Base-by-base conservation (phyloP, 768 basidiomycete genomes). In the Kwoniella europaea region DNA sequence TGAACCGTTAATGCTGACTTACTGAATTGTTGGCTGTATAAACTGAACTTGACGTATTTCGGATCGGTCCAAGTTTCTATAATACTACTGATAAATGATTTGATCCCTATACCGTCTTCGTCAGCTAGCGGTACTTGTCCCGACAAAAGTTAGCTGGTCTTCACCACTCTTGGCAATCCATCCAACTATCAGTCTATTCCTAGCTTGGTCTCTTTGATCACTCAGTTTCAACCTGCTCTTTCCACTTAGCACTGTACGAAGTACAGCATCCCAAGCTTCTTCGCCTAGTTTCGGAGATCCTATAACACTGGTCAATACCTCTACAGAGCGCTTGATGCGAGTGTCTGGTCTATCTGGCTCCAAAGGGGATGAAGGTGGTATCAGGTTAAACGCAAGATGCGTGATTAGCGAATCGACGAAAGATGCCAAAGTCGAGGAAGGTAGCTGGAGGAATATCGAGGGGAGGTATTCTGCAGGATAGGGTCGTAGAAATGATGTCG, bases 1-100 rank as follows among this genome's bases (percentile, higher is more conserved):
- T 35, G 35, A 9, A 7, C 35, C 6, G 1, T 35, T 29, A 27
- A 0, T 0, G 29, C 41, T 7, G 1, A 86, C 91, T 71, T 83
- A 93, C 93, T 92, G 64, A 85, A 89, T 83, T 96, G 93, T 20
- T 87, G 87, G 22, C 88, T 87, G 7, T 93, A 85, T 24, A 92
- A 84, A 0, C 93, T 92, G 81, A 91, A 91, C 71, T 89, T 91
- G 77, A 97, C 86, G 76, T 94, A 91, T 57, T 91, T 91, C 1
- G 89, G 83, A 24, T 90, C 87, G 4, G 90, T 86, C 96, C 96
- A 98, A 0, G 86, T 79, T 5, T 89, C 88, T 7, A 92, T 78
- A 0, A 82, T 73, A 2, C 67, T 69, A 22, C 81, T 68, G n/a
- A 84, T 64, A 13, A 85, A 76, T 10, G 57, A 58, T 55, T 72